Conservation (phyloP, 495 filamentous ascomycete species). For the Xylaria longipes region DNA sequence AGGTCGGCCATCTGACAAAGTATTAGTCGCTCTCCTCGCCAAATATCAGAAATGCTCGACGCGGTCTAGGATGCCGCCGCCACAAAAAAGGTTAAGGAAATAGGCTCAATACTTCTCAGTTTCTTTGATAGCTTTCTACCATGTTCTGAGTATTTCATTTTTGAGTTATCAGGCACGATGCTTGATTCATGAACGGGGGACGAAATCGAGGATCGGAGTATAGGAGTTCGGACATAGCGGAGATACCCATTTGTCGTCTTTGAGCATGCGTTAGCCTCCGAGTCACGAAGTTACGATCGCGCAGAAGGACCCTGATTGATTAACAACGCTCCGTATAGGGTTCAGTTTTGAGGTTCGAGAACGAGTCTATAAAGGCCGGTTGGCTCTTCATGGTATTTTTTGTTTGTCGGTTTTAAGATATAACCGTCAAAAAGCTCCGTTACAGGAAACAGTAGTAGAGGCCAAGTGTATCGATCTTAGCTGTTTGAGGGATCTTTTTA, state of each 20-base stretch:
- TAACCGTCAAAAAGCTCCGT: background rate
- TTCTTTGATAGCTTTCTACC: constrained; percentile 3
- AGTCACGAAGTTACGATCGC: constrained; percentile 6
- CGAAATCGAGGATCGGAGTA: constrained; percentile 25
- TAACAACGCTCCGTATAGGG: background rate
- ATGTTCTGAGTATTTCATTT: constrained; percentile 13
- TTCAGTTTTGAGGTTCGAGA: constrained; percentile 2
- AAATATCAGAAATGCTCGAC: constrained; percentile 23
- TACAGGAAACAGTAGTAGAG: constrained; percentile 2
- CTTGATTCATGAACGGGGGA: constrained; percentile 10
- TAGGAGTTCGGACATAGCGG: constrained; percentile 25
- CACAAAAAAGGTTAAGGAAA: constrained; percentile 22
- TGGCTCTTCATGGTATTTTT: constrained; percentile 1
- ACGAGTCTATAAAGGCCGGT: background rate
- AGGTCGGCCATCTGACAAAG: constrained; percentile 12
- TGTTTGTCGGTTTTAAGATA: background rate
- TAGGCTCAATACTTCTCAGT: constrained; percentile 6
- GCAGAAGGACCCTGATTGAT: background rate
- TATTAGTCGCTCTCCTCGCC: constrained; percentile 22
- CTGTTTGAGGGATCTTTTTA: background rate
- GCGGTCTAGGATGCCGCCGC: constrained; percentile 20
- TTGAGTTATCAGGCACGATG: constrained; percentile 2
- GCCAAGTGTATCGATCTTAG: background rate
- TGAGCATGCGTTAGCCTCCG: constrained; percentile 16
- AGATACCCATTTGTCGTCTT: constrained; percentile 29